Evolutionary conservation across 2,329 filamentous ascomycete genomes (phyloP), one percentile per base, ranked within the genome.

Genomic region (Gnomoniopsis smithogilvyi): DNA sequence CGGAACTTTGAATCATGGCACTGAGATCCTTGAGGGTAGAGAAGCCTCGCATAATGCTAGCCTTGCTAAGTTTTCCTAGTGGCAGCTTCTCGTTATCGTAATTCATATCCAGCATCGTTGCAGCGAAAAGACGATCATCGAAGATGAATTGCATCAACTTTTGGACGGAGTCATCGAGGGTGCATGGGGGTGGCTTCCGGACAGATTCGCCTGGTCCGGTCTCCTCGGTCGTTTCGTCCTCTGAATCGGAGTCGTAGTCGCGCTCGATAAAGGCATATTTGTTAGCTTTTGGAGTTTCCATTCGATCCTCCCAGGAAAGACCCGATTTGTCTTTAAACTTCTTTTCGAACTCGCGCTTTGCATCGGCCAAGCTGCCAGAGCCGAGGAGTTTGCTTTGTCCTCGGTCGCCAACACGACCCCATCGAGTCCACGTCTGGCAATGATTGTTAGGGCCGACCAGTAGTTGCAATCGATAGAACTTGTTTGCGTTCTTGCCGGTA

Each of bases 201-300:
- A 65, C 69, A 2, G 66, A 66, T 14, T 62, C 66, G 12, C 63
- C 59, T 3, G 61, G 61, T 1, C 57, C 55, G 46, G 71, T 67
- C 19, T 73, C 74, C 2, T 72, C 74, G 1, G 78, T 79, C 0
- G 84, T 80, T 0, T 85, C 81, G 0, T 82, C 79, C n/a, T 86
- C 81, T 1, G 80, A 84, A 59, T 91, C 88, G 0, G 84, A 81
- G 51, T 89, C 85, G 68, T 96, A 96, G 68, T 83, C 89, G 46
- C 83, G 83, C 74, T 96, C 91, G 12, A 96, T 80, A 69, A 92
- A 96, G 2, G 88, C 88, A 67, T 96, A 96, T 68, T 90, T 88
- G 36, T 81, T 86, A 1, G 80, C 73, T 66, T 84, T 89, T 0
- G 90, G 86, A 2, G 0, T 79, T 72, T 2, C 71, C 73, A 6